Evolutionary conservation across 768 basidiomycete genomes (phyloP).

Genomic region (Boletus insuetus): DNA sequence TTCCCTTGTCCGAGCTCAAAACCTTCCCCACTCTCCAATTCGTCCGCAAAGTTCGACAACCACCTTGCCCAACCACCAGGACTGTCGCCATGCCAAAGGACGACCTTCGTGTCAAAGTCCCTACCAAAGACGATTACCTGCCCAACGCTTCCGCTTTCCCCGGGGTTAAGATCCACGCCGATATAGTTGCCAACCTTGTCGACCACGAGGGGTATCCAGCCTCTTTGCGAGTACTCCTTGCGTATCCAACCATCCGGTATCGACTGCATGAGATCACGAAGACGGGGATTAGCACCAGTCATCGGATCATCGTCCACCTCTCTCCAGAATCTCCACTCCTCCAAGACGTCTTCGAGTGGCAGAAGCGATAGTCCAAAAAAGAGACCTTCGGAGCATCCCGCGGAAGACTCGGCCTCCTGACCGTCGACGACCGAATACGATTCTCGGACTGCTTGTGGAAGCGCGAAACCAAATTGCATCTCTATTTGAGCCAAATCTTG

Average conservation of each 20-base stretch:
- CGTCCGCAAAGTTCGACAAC: conserved; percentile 88
- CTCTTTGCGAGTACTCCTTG: conserved; percentile 85
- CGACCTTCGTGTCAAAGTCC: conserved; percentile 97
- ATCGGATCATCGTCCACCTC: conserved; percentile 86
- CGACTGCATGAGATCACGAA: conserved; percentile 79
- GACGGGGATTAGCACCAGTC: conserved; percentile 73
- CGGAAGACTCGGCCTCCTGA: conserved; percentile 88
- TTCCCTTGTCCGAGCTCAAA: conserved; percentile 67
- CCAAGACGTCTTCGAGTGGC: conserved; percentile 87
- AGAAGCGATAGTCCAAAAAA: conserved; percentile 95
- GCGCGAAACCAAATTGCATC: conserved; percentile 75
- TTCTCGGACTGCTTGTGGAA: conserved; percentile 88
- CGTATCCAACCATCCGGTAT: conserved; percentile 90
- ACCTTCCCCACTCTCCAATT: conserved; percentile 86
- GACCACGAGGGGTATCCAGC: conserved; percentile 94
- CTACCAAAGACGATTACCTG: conserved; percentile 99
- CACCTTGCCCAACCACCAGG: conserved; percentile 92
- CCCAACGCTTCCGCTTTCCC: conserved; percentile 67
- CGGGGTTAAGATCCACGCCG: conserved; percentile 92
- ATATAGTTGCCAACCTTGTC: conserved; percentile 97
- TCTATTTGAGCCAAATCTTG: conserved; percentile 80
- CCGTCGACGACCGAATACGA: conserved; percentile 88
- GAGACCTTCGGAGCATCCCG: conserved; percentile 85
- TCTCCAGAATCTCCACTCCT: conserved; percentile 97
- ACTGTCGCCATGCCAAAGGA: conserved; percentile 90